Conservation (phyloP, 768 basidiomycete genomes). For the Trametes cubensis region DNA sequence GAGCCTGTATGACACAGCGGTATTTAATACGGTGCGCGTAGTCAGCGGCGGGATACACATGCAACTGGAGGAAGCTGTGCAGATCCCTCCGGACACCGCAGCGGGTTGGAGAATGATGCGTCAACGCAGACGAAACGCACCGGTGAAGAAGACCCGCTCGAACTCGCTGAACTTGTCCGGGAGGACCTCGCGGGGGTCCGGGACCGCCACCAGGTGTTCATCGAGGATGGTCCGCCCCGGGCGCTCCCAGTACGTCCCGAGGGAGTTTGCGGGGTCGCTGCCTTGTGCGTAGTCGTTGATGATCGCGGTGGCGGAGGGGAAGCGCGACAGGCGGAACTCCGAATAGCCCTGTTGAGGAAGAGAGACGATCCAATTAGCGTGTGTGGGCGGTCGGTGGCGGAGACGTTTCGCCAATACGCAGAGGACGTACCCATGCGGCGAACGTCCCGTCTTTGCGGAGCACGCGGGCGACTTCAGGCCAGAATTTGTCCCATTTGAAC, state of each 20-base stretch:
- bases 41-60: too few species aligned
- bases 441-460: conserved; percentile 64
- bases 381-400: neutral
- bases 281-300: conserved; percentile 70
- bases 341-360: conserved; percentile 45
- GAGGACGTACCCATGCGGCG: conserved; percentile 67
- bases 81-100: too few species aligned
- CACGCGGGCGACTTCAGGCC: conserved; percentile 66
- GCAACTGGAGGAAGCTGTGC: too few species aligned
- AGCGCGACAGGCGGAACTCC: conserved; percentile 68
- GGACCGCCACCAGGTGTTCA: conserved; percentile 69
- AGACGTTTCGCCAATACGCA: neutral
- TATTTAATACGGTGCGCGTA: too few species aligned
- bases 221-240: conserved; percentile 80
- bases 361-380: neutral
- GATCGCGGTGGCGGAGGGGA: conserved; percentile 57
- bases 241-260: conserved; percentile 79
- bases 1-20: conserved; percentile 35
- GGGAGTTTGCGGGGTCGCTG: conserved; percentile 49
- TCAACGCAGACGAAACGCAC: conserved; percentile 34
- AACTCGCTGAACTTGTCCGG: conserved; percentile 45
- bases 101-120: too few species aligned
- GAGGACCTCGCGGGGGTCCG: conserved; percentile 44
- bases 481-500: conserved; percentile 75
- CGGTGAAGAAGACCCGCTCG: conserved; percentile 61